These are phyloP conservation scores for Diaporthe aspalathi DNA, from an alignment of 2,329 filamentous ascomycete genomes.

Conservation along the genomic window DNA sequence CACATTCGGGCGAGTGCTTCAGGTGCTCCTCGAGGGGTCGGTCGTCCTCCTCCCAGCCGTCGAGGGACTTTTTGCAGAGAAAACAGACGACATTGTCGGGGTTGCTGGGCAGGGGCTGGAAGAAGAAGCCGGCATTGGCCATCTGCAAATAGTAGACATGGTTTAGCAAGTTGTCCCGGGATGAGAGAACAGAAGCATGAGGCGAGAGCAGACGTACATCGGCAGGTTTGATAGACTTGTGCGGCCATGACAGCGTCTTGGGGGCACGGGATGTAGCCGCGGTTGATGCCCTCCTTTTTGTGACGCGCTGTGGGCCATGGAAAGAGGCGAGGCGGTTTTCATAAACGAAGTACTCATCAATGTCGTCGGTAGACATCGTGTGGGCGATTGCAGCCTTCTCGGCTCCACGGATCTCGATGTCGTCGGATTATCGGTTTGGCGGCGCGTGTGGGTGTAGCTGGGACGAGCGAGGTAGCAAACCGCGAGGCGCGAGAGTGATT, in stretches of 20 bases:
- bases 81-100: slow-evolving; percentile 94
- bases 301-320: slow-evolving; percentile 68
- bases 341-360: slow-evolving; percentile 69
- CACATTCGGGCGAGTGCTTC: slow-evolving; percentile 83
- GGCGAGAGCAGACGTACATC: slow-evolving; percentile 61
- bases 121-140: slow-evolving; percentile 92
- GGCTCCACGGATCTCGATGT: not conserved
- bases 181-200: not conserved
- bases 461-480: not conserved
- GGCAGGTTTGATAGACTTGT: slow-evolving; percentile 67
- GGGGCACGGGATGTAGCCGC: slow-evolving; percentile 62
- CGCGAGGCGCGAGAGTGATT: not conserved
- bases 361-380: slow-evolving; percentile 47
- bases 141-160: slow-evolving; percentile 64
- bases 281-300: slow-evolving; percentile 77
- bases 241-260: slow-evolving; percentile 80
- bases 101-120: slow-evolving; percentile 77
- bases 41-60: slow-evolving; percentile 92
- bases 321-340: slow-evolving; percentile 87
- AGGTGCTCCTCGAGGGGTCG: slow-evolving; percentile 87
- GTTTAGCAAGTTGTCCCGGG: slow-evolving; percentile 35
- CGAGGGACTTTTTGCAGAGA: slow-evolving; percentile 83
- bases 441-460: slow-evolving; percentile 17
- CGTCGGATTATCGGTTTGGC: not conserved
- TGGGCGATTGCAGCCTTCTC: slow-evolving; percentile 10